These are phyloP conservation scores for Aspergillus asperescens DNA, from an alignment of 495 filamentous ascomycete genomes.

Conservation along the genomic window DNA sequence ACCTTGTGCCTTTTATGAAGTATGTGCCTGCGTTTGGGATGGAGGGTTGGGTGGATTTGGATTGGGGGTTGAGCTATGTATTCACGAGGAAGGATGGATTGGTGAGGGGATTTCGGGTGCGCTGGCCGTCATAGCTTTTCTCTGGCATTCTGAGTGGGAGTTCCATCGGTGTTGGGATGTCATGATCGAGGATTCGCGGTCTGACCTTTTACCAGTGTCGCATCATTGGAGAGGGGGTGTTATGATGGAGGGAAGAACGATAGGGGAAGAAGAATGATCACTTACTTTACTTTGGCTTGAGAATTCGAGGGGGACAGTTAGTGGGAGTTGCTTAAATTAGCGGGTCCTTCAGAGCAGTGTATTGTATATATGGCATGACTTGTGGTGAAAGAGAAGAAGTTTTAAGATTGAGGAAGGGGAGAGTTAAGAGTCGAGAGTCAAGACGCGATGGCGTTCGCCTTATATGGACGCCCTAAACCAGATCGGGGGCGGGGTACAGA, in stretches of 20 bases:
- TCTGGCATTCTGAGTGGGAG: conserved; percentile 10
- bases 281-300: background rate
- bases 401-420: too few species aligned
- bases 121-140: background rate
- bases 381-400: background rate
- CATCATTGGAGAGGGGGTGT: conserved; percentile 49
- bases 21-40: conserved; percentile 27
- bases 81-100: background rate
- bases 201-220: conserved; percentile 60
- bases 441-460: background rate
- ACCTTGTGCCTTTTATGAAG: conserved; percentile 22
- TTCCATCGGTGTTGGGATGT: conserved; percentile 24
- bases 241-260: background rate
- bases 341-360: background rate
- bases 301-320: background rate
- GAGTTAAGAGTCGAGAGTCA: background rate
- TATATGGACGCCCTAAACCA: conserved; percentile 15
- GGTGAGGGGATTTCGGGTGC: conserved; percentile 13
- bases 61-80: conserved; percentile 7
- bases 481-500: conserved; percentile 23
- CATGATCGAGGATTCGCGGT: conserved; percentile 29
- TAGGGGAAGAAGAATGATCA: background rate
- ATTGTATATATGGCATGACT: background rate
- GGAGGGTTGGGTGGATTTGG: background rate
- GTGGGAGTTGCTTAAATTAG: background rate